A percentile compares a stretch with the other conserved stretches of the same genome.
Conservation (phyloP, 768 basidiomycete species). For the Termitomyces sp. region DNA sequence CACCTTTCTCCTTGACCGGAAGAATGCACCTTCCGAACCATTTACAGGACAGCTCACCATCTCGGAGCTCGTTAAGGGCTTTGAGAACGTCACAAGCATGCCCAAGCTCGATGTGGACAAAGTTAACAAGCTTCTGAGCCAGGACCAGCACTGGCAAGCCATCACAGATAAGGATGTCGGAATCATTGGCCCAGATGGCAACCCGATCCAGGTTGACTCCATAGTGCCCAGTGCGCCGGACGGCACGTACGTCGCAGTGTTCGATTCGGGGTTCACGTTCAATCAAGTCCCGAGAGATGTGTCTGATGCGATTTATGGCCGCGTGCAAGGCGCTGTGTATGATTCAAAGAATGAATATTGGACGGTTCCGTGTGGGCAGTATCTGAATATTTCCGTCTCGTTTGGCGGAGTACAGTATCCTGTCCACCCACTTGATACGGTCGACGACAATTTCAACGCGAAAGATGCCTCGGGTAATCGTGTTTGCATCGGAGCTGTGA, state of each 20-base stretch:
- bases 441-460: slow-evolving; percentile 54
- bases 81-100: slow-evolving; percentile 55
- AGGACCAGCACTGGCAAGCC: slow-evolving; percentile 81
- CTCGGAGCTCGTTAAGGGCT: slow-evolving; percentile 58
- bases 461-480: slow-evolving; percentile 44
- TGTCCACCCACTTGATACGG: slow-evolving; percentile 69
- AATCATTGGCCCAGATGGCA: slow-evolving; percentile 76
- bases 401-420: slow-evolving; percentile 70
- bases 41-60: slow-evolving; percentile 68
- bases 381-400: slow-evolving; percentile 66
- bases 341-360: slow-evolving; percentile 53
- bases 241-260: slow-evolving; percentile 64
- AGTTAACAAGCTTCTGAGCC: slow-evolving; percentile 49
- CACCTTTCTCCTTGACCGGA: slow-evolving; percentile 57
- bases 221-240: slow-evolving; percentile 66
- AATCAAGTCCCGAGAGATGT: slow-evolving; percentile 71
- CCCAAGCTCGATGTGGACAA: slow-evolving; percentile 64
- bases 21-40: slow-evolving; percentile 45
- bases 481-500: slow-evolving; percentile 66
- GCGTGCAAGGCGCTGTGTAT: slow-evolving; percentile 70
- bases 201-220: slow-evolving; percentile 53
- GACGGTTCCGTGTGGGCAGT: slow-evolving; percentile 72
- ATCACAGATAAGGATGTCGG: slow-evolving; percentile 61
- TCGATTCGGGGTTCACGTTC: slow-evolving; percentile 71
- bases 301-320: slow-evolving; percentile 78